Conservation (phyloP, 768 basidiomycete genomes). For the Neoboletus brunneissimus region DNA sequence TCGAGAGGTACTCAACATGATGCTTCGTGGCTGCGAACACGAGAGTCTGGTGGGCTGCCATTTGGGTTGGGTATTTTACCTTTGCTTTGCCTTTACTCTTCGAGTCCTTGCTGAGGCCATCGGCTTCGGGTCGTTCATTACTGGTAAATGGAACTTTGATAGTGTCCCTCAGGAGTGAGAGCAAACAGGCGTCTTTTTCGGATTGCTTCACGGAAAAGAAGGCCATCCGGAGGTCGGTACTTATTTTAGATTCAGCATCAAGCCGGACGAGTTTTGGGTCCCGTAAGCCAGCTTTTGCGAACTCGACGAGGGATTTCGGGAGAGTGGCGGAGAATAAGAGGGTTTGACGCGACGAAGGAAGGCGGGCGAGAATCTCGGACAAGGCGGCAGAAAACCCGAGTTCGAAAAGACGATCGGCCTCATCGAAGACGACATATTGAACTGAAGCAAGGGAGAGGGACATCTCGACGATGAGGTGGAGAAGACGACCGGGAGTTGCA, state of each 20-base stretch:
- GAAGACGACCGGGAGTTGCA: slow-evolving; percentile 93
- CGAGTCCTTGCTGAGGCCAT: slow-evolving; percentile 33
- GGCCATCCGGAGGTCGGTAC: slow-evolving; percentile 87
- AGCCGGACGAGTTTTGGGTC: slow-evolving; percentile 95
- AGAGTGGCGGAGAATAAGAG: slow-evolving; percentile 95
- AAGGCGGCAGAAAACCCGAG: slow-evolving; percentile 95
- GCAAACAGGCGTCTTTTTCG: slow-evolving; percentile 91
- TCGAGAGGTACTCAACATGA: slow-evolving; percentile 92
- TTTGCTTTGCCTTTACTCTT: slow-evolving; percentile 53
- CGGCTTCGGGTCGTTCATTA: slow-evolving; percentile 20
- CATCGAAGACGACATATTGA: slow-evolving; percentile 93
- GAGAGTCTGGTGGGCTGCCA: slow-evolving; percentile 85
- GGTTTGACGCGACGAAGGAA: slow-evolving; percentile 85
- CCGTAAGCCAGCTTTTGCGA: slow-evolving; percentile 94
- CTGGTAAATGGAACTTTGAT: slow-evolving; percentile 72
- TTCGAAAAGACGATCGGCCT: slow-evolving; percentile 97
- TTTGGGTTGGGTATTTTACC: slow-evolving; percentile 44
- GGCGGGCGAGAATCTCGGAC: slow-evolving; percentile 85
- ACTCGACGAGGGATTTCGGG: slow-evolving; percentile 93
- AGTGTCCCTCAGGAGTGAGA: slow-evolving; percentile 81
- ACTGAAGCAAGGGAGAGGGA: slow-evolving; percentile 83
- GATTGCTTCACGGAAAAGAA: slow-evolving; percentile 91
- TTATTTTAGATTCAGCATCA: slow-evolving; percentile 95
- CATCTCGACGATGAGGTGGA: slow-evolving; percentile 98
- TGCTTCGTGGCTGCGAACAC: slow-evolving; percentile 97